These are phyloP conservation scores for Myriosclerotinia curreyana DNA, from an alignment of 2,329 filamentous ascomycete species.

Conservation along the genomic window DNA sequence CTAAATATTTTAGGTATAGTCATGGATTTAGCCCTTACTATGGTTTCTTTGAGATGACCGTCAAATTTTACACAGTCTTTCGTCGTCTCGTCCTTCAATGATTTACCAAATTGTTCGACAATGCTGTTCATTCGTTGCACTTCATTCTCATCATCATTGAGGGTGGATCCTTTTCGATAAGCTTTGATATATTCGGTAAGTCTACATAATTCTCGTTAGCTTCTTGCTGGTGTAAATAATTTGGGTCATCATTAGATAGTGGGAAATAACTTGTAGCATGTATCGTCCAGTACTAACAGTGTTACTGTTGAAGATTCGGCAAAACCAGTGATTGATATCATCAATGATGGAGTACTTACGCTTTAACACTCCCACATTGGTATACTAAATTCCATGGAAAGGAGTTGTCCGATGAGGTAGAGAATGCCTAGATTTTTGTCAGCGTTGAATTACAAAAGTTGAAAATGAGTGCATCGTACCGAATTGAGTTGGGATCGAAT, in stretches of 20 bases:
- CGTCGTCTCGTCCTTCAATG: conserved; percentile 3
- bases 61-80: not conserved
- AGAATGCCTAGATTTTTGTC: conserved; percentile 7
- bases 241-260: not conserved
- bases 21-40: conserved; percentile 1
- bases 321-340: not conserved
- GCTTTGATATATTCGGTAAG: conserved; percentile 16
- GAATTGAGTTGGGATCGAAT: conserved; percentile 23
- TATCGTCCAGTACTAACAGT: not conserved
- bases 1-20: not conserved
- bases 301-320: not conserved
- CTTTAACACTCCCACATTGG: conserved; percentile 53
- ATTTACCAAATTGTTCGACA: not conserved
- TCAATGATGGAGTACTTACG: conserved; percentile 35
- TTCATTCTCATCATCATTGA: conserved; percentile 8
- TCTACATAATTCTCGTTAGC: not conserved
- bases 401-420: not conserved
- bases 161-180: not conserved
- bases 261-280: not conserved
- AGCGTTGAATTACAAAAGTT: not conserved
- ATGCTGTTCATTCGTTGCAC: not conserved
- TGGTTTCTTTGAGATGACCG: not conserved
- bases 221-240: not conserved
- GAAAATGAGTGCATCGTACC: not conserved
- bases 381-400: conserved; percentile 59